Evolutionary conservation across 495 filamentous ascomycete species (phyloP), one percentile per base, ranked within the genome.

Genomic region (Aspergillus bertholletiae): DNA sequence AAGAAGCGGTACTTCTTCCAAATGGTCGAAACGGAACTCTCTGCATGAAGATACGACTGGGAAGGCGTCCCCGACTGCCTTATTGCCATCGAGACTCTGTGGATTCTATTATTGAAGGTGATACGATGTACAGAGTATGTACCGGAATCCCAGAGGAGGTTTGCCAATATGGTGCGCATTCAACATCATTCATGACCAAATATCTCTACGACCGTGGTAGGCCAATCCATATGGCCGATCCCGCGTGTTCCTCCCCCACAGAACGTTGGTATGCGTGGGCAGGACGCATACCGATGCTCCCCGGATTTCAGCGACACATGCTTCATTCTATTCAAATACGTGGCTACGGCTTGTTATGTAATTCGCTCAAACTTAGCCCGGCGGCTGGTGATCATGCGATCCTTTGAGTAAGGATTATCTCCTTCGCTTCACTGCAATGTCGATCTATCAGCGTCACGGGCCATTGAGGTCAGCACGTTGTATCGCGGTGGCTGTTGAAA

Each of bases 251-350:
- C 21, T 55, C 34, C 26, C 13, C n/a, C 55, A 8, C 26, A 28
- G 26, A 8, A 5, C 26, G 5, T 28, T 8, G 27, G 27, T 58
- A 45, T 50, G 55, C 44, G 45, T 34, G 43, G 32, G 27, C 55
- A 49, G 39, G 46, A 57, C 28, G 49, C 55, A 53, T 58, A 49
- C 55, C 55, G 44, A 53, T 49, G 45, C 50, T 24, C 55, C 55
- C 55, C 49, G 23, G 50, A 58, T 43, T 49, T 45, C 37, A 53
- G 27, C 53, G 34, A 49, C 35, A 45, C 46, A 43, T 43, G 39
- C 39, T 22, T 18, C 11, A 17, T 22, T 7, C 39, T 7, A 20
- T 22, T 1, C 1, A 43, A 21, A 22, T 43, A 43, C 39, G 22
- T 51, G 37, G 18, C 34, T 43, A 27, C 22, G 17, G 22, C 21